Conservation (phyloP, 441 rosid genomes). For the Populus hybrid region DNA sequence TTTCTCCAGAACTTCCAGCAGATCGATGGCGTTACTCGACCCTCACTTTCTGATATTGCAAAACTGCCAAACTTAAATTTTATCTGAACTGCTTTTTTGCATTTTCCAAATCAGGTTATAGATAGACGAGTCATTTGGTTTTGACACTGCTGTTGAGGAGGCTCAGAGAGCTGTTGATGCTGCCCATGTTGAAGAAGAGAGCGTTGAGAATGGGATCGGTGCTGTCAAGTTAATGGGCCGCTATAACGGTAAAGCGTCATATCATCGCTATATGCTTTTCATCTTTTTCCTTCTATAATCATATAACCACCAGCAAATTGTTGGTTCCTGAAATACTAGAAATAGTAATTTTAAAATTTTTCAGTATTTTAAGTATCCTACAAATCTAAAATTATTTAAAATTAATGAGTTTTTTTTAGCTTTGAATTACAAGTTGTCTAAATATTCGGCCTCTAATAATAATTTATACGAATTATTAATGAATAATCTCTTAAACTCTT, state of each 20-base stretch:
- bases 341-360: too few relatives aligned
- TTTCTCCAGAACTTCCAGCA: background rate
- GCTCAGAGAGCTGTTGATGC: slow-evolving; percentile 63
- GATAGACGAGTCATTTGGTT: slow-evolving; percentile 50
- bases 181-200: slow-evolving; percentile 60
- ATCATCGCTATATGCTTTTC: too few relatives aligned
- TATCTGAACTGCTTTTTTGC: background rate
- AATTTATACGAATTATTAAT: too few relatives aligned
- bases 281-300: too few relatives aligned
- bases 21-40: background rate
- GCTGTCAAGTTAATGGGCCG: slow-evolving; percentile 84
- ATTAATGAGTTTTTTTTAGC: too few relatives aligned
- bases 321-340: too few relatives aligned
- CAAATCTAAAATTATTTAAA: too few relatives aligned
- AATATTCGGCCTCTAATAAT: too few relatives aligned
- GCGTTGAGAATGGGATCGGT: slow-evolving; percentile 52
- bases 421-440: too few relatives aligned
- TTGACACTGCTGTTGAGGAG: slow-evolving; percentile 63
- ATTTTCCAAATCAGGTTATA: slow-evolving; percentile 36
- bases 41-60: background rate
- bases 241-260: slow-evolving; percentile 45
- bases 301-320: slow-evolving; percentile 41
- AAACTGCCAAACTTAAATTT: background rate
- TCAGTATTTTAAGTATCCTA: too few relatives aligned
- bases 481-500: too few relatives aligned